Conservation (phyloP, 768 basidiomycete species). For the Termitomyces sp. region DNA sequence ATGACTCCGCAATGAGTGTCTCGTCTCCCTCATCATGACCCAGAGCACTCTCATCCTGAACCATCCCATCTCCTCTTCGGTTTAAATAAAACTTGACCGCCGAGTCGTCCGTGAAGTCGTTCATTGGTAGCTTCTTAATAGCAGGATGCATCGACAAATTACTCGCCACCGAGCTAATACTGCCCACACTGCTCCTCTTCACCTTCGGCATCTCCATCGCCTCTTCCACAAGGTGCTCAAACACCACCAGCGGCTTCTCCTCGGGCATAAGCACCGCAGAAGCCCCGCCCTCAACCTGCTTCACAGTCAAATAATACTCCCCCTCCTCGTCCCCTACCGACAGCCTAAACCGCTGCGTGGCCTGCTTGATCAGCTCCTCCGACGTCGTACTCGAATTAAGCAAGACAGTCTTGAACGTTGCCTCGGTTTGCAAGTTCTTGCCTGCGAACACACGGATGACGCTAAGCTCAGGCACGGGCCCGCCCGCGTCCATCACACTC, state of each 20-base stretch:
- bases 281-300: conserved; percentile 86
- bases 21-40: conserved; percentile 36
- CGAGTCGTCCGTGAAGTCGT: conserved; percentile 96
- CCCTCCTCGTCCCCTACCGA: conserved; percentile 53
- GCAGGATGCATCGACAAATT: conserved; percentile 94
- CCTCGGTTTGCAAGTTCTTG: conserved; percentile 83
- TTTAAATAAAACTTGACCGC: conserved; percentile 96
- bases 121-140: conserved; percentile 91
- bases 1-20: conserved; percentile 34
- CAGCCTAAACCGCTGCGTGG: conserved; percentile 90
- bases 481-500: conserved; percentile 54
- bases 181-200: conserved; percentile 89
- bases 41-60: conserved; percentile 33
- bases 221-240: conserved; percentile 79
- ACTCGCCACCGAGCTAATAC: conserved; percentile 89
- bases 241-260: conserved; percentile 85
- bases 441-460: conserved; percentile 97
- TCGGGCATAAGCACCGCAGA: conserved; percentile 65
- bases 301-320: conserved; percentile 87
- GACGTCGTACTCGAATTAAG: conserved; percentile 84
- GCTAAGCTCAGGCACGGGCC: conserved; percentile 75
- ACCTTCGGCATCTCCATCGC: conserved; percentile 82
- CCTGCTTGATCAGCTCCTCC: conserved; percentile 82
- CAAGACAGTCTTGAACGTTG: conserved; percentile 97
- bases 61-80: conserved; percentile 39